phyloP scores from a whole-genome alignment of 2,329 filamentous ascomycete species.

The Pseudogymnoascus sp. region DNA sequence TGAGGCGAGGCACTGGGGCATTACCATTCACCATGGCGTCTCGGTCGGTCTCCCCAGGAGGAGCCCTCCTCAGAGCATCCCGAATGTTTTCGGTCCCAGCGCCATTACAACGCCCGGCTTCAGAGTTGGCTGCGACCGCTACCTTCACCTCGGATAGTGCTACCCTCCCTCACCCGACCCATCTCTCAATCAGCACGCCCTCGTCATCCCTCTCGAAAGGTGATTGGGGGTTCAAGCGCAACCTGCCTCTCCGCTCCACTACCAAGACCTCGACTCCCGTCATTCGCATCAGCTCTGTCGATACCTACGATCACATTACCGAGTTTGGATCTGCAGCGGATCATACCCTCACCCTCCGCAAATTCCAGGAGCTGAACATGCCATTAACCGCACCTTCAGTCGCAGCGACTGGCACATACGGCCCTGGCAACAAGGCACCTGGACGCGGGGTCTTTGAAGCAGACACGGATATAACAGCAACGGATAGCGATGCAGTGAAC shows the following conservation, averaged over 20 bases:
- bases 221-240: constrained; percentile 88
- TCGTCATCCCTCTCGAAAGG: constrained; percentile 63
- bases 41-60: constrained; percentile 48
- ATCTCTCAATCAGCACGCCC: constrained; percentile 74
- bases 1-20: neutral
- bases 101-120: constrained; percentile 56
- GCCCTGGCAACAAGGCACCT: constrained; percentile 14
- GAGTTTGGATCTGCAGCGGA: constrained; percentile 80
- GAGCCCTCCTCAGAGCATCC: constrained; percentile 70
- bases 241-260: constrained; percentile 69
- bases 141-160: constrained; percentile 55
- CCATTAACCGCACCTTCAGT: constrained; percentile 50
- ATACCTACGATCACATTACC: constrained; percentile 80
- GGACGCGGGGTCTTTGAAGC: constrained; percentile 52
- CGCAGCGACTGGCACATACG: constrained; percentile 17
- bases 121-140: constrained; percentile 39
- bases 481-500: constrained; percentile 21
- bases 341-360: constrained; percentile 70
- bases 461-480: constrained; percentile 43
- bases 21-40: constrained; percentile 22
- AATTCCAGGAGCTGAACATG: constrained; percentile 76
- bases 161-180: constrained; percentile 70
- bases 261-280: constrained; percentile 64
- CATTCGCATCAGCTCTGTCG: constrained; percentile 68
- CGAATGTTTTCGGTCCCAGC: constrained; percentile 82